Base-by-base conservation (phyloP, 2,329 filamentous ascomycete genomes). In the Aureobasidium sp. region DNA sequence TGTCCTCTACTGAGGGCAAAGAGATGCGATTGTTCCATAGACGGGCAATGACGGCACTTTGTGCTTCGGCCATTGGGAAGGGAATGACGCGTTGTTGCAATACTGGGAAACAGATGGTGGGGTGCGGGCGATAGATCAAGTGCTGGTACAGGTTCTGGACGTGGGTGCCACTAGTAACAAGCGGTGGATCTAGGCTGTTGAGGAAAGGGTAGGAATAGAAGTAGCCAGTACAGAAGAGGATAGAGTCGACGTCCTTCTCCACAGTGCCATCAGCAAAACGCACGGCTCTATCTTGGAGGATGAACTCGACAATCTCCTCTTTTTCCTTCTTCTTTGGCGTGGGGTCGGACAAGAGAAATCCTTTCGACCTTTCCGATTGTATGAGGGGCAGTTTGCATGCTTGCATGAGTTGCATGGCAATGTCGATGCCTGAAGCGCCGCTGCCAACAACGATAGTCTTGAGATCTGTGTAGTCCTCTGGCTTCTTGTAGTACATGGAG, bases 191-290 rank as follows among this genome's bases (percentile, higher is more conserved):
- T 3, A 84, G 69, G 0, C 72, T 71, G 3, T 74, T 72, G 3
- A 86, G 71, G 69, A 96, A 97, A 0, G 91, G 91, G 62, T 88
- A 89, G 5, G 87, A 86, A 74, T 90, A 96, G 61, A 96, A 83
- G 69, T 95, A 97, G 0, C 93, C 93, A 0, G 93, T 97, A 72
- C 90, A 92, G 73, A 93, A 97, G 32, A 97, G 72, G 6, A 97
- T 77, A 1, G 84, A 82, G 68, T 97, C 92, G 61, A 97, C 74
- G 37, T 85, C 77, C 3, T 76, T 75, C 69, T 91, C 88, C 10
- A 87, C 70, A 0, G 78, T 78, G 2, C 87, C 88, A 68, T 90
- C 81, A 44, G 80, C 78, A 65, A 95, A 90, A 36, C 81, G 78
- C 2, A 94, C 80, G 3, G 82, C 85, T 64, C 84, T 80, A 57